Conservation (phyloP, 257 asterid species). For the Parsonsia alboflavescens region DNA sequence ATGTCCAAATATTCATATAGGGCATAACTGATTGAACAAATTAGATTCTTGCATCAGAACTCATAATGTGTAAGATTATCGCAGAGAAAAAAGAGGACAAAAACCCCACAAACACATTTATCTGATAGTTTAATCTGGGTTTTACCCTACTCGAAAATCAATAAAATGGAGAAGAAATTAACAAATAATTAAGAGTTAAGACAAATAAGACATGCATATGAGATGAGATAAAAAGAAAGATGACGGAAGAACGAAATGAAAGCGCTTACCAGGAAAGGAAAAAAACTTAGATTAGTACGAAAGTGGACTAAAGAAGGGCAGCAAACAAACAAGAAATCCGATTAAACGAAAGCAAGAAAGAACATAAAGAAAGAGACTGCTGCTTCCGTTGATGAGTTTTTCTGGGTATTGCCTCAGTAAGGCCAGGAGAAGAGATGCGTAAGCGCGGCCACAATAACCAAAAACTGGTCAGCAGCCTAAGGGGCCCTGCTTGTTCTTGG, state of each 20-base stretch:
- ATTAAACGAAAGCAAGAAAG: background rate
- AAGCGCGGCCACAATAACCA: background rate
- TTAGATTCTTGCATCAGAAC: background rate
- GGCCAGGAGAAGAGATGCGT: background rate
- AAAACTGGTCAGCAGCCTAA: background rate
- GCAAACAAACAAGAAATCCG: constrained; percentile 13
- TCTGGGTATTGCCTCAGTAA: background rate
- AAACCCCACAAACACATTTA: background rate
- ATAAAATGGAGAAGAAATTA: background rate
- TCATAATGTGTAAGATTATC: background rate
- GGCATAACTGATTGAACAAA: background rate
- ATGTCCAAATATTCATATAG: background rate
- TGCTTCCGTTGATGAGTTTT: background rate
- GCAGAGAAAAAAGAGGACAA: background rate
- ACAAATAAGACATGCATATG: background rate
- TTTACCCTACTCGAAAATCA: background rate
- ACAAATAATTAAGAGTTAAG: background rate
- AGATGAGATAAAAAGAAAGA: background rate
- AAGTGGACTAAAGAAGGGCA: constrained; percentile 16
- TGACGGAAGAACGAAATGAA: background rate
- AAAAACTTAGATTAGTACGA: constrained; percentile 14
- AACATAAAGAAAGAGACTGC: background rate
- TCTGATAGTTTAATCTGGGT: background rate
- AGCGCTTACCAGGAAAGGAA: constrained; percentile 20
- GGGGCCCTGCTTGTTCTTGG: background rate